Percentiles rank a stretch among this genome's conserved stretches.
phyloP scores from a whole-genome alignment of 2,329 filamentous ascomycete genomes.

The Geoglossum cookeanum region DNA sequence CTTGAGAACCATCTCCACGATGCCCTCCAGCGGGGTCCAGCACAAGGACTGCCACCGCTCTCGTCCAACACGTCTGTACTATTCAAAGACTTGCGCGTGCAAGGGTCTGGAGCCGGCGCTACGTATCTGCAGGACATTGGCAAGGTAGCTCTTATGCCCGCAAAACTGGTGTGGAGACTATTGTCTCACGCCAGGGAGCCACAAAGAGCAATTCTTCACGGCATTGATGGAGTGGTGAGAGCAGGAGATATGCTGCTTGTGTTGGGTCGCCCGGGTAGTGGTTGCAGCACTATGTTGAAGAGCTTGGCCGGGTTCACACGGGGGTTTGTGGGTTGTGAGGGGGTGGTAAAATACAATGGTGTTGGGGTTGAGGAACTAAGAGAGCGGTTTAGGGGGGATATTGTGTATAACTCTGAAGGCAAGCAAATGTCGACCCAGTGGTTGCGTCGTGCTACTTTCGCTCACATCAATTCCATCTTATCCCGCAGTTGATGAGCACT shows the following conservation, averaged over 20 bases:
- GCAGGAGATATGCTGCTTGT: constrained; percentile 56
- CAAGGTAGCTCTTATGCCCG: neutral
- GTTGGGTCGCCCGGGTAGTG: constrained; percentile 46
- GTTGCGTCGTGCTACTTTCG: too few relatives aligned
- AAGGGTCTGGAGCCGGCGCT: neutral
- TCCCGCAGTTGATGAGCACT: constrained; percentile 43
- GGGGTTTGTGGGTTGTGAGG: constrained; percentile 38
- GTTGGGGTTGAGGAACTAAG: constrained; percentile 34
- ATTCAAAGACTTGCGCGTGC: neutral
- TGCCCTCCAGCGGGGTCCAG: neutral
- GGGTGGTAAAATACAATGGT: constrained; percentile 34
- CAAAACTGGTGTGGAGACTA: neutral
- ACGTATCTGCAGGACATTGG: neutral
- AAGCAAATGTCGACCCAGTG: constrained; percentile 16
- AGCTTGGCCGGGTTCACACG: constrained; percentile 43
- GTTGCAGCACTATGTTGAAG: constrained; percentile 21
- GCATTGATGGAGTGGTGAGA: constrained; percentile 43
- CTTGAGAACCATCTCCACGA: neutral
- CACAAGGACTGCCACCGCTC: neutral
- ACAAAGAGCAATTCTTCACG: constrained; percentile 1
- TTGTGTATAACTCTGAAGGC: neutral
- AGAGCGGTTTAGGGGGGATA: constrained; percentile 46
- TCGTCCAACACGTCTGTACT: neutral
- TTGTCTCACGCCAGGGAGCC: constrained; percentile 1
- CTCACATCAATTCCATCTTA: neutral